Conservation (phyloP, 2,329 filamentous ascomycete genomes). For the Ophiosphaerella korrae region DNA sequence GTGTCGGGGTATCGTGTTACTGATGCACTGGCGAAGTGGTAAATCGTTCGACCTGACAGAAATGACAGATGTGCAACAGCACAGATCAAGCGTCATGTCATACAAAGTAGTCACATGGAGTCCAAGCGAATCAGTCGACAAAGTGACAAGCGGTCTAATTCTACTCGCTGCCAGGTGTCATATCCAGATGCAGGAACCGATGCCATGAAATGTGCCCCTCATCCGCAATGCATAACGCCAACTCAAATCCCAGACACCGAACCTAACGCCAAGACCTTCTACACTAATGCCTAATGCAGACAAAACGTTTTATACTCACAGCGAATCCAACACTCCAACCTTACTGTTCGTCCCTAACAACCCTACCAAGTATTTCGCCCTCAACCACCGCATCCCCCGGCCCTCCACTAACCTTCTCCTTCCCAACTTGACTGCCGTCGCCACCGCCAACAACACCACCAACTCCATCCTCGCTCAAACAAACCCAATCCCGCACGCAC, state of each 20-base stretch:
- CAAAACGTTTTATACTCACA: too few relatives aligned
- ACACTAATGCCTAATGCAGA: too few relatives aligned
- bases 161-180: background rate
- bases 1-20: too few relatives aligned
- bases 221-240: constrained; percentile 2
- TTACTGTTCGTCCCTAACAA: constrained; percentile 15
- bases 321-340: background rate
- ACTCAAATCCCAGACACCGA: too few relatives aligned
- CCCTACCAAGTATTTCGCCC: constrained; percentile 44
- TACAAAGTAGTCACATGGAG: too few relatives aligned
- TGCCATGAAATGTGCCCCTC: too few relatives aligned
- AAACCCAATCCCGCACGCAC: constrained; percentile 44
- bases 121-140: too few relatives aligned
- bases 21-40: too few relatives aligned
- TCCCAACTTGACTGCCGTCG: constrained; percentile 4
- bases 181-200: background rate
- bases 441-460: background rate
- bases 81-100: too few relatives aligned
- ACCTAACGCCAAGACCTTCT: background rate
- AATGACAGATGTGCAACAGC: too few relatives aligned
- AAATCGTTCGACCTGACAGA: too few relatives aligned
- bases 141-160: too few relatives aligned
- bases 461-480: constrained; percentile 20
- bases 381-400: constrained; percentile 40
- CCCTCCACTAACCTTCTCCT: constrained; percentile 18